These are phyloP conservation scores for Termitomyces eurrhizus DNA, from an alignment of 768 basidiomycete genomes.

Conservation along the genomic window DNA sequence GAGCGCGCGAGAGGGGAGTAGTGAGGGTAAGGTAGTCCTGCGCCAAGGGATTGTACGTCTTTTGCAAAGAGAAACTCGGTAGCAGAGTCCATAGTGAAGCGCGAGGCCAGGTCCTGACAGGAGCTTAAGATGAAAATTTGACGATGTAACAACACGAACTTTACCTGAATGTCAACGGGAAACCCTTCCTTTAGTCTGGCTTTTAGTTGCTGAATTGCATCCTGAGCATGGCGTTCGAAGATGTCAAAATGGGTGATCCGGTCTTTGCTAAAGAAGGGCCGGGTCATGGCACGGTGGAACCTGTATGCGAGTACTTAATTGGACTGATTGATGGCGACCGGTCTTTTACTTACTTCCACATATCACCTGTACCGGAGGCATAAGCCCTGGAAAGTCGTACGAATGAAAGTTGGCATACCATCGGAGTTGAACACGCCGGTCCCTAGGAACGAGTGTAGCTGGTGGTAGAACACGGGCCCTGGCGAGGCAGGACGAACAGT, in stretches of 20 bases:
- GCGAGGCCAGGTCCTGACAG: conserved; percentile 35
- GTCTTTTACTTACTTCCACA: conserved; percentile 56
- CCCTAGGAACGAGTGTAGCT: conserved; percentile 40
- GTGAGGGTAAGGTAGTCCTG: conserved; percentile 47
- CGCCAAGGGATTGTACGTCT: conserved; percentile 45
- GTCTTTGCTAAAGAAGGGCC: conserved; percentile 67
- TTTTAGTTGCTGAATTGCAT: conserved; percentile 42
- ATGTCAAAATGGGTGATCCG: conserved; percentile 60
- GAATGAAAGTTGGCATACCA: conserved; percentile 28
- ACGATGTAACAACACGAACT: background rate
- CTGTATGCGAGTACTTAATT: conserved; percentile 23
- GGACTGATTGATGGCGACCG: background rate
- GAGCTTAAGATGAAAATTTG: background rate
- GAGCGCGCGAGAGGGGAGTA: conserved; percentile 24
- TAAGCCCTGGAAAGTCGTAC: background rate
- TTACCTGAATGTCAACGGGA: conserved; percentile 59
- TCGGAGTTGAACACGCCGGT: conserved; percentile 59
- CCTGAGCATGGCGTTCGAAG: conserved; percentile 50
- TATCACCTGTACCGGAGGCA: conserved; percentile 39
- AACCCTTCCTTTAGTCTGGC: conserved; percentile 40
- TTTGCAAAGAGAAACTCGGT: conserved; percentile 58
- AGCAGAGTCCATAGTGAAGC: conserved; percentile 63
- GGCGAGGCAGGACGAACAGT: background rate
- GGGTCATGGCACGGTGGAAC: conserved; percentile 63
- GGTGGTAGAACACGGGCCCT: conserved; percentile 23